phyloP scores from a whole-genome alignment of 2,329 filamentous ascomycete genomes.

The Diaporthe caulivora region DNA sequence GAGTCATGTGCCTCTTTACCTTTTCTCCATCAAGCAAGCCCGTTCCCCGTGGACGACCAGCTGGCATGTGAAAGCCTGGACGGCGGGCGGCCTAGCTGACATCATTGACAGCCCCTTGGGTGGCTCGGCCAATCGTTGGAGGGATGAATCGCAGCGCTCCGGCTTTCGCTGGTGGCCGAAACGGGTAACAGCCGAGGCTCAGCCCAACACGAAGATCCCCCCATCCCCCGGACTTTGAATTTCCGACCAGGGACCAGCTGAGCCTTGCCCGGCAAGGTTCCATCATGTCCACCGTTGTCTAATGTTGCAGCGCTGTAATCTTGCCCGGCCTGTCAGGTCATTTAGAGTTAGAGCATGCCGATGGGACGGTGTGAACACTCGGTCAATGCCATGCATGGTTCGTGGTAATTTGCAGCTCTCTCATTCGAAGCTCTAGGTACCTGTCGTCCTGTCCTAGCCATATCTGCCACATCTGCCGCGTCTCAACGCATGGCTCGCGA shows the following conservation, averaged over 20 bases:
- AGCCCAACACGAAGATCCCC: neutral
- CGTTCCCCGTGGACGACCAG: neutral
- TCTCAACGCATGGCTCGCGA: neutral
- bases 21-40: neutral
- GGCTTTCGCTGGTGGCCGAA: constrained; percentile 9
- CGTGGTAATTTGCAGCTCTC: constrained; percentile 2
- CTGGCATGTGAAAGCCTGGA: constrained; percentile 39
- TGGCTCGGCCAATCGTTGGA: constrained; percentile 30
- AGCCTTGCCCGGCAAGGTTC: neutral
- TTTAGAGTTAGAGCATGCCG: constrained; percentile 1
- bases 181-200: constrained; percentile 37
- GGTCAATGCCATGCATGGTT: neutral
- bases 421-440: neutral
- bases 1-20: constrained; percentile 34
- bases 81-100: constrained; percentile 23
- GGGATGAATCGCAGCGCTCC: constrained; percentile 11
- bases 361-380: neutral
- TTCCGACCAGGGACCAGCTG: constrained; percentile 8
- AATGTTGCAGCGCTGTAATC: constrained; percentile 13
- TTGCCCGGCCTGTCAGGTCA: constrained; percentile 19
- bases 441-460: neutral
- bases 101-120: constrained; percentile 32
- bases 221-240: neutral
- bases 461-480: constrained; percentile 14
- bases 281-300: neutral